Conservation (phyloP, 1,284 basidiomycete genomes). For the Cutaneotrichosporon sp. region DNA sequence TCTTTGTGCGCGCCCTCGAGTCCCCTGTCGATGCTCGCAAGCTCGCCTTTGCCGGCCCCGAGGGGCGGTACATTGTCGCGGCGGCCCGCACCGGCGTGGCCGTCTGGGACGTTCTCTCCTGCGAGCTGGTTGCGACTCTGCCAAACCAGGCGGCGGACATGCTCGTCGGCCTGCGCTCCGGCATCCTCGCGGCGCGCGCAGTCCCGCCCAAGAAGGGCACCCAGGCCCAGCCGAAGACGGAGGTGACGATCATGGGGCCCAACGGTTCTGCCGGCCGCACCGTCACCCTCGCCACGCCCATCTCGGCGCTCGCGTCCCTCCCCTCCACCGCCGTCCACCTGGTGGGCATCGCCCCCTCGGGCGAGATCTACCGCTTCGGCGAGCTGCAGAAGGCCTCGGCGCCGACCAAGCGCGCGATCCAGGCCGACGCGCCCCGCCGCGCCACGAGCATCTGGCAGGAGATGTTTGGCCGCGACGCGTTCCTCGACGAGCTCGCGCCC, state of each 20-base stretch:
- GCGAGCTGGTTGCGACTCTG: slow-evolving; percentile 48
- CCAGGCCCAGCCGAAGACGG: slow-evolving; percentile 35
- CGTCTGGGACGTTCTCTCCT: slow-evolving; percentile 78
- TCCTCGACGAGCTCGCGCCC: slow-evolving; percentile 38
- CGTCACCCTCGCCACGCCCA: slow-evolving; percentile 14
- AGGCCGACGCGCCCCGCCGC: slow-evolving; percentile 2
- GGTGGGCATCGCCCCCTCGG: slow-evolving; percentile 35
- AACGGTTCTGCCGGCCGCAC: slow-evolving; percentile 19
- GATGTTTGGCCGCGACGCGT: slow-evolving; percentile 54
- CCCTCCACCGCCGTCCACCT: slow-evolving; percentile 31
- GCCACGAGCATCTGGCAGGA: slow-evolving; percentile 53
- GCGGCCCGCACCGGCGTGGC: slow-evolving; percentile 62
- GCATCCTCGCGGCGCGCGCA: slow-evolving; percentile 48
- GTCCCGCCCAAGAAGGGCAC: slow-evolving; percentile 31
- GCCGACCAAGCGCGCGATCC: slow-evolving; percentile 17
- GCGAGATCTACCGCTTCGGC: slow-evolving; percentile 47
- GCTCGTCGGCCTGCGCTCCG: slow-evolving; percentile 64
- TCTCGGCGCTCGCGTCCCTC: slow-evolving; percentile 19
- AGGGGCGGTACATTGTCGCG: slow-evolving; percentile 59
- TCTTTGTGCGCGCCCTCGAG: slow-evolving; percentile 66
- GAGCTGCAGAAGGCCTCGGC: slow-evolving; percentile 28
- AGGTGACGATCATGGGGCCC: slow-evolving; percentile 59
- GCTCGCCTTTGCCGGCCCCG: slow-evolving; percentile 51
- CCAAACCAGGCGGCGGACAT: slow-evolving; percentile 58
- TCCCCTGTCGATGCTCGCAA: slow-evolving; percentile 53